phyloP scores from a whole-genome alignment of 2,329 filamentous ascomycete genomes.

The Pyrenophora graminea region DNA sequence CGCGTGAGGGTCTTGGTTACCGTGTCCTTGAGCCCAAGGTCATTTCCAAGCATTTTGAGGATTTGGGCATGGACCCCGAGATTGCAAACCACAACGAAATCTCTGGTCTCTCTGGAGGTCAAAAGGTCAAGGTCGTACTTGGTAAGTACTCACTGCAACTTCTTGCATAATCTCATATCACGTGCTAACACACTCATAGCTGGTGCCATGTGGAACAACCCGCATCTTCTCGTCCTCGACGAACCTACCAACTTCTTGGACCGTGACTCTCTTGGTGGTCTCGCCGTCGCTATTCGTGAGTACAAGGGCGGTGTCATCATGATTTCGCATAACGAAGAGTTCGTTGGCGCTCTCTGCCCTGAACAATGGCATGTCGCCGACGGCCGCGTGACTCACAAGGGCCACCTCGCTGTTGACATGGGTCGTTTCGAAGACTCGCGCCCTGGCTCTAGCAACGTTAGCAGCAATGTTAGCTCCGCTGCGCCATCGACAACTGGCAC shows the following conservation, averaged over 20 bases:
- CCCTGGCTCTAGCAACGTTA: conserved; percentile 64
- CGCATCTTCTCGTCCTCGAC: conserved; percentile 94
- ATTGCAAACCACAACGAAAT: conserved; percentile 99
- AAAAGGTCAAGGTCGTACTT: conserved; percentile 99
- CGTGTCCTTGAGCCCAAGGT: conserved; percentile 88
- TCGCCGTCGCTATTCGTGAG: conserved; percentile 96
- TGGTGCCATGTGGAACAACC: conserved; percentile 98
- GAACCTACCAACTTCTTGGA: conserved; percentile 99
- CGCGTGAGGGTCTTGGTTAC: conserved; percentile 97
- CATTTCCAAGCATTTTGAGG: conserved; percentile 98
- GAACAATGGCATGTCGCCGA: conserved; percentile 96
- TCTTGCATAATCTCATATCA: background rate
- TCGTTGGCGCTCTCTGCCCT: conserved; percentile 90
- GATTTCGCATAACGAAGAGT: conserved; percentile 99
- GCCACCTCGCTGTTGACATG: conserved; percentile 70
- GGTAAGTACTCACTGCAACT: conserved; percentile 45
- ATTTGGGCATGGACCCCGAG: conserved; percentile 92
- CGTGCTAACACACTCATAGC: conserved; percentile 50
- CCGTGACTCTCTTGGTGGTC: conserved; percentile 91
- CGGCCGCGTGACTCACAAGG: conserved; percentile 83
- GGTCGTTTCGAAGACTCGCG: conserved; percentile 87
- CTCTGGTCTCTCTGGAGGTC: conserved; percentile 89
- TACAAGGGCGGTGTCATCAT: conserved; percentile 98
- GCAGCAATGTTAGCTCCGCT: conserved; percentile 46
- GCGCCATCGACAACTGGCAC: conserved; percentile 56